Conservation (phyloP, 805 yeast genomes). For the Yarrowia sp. region DNA sequence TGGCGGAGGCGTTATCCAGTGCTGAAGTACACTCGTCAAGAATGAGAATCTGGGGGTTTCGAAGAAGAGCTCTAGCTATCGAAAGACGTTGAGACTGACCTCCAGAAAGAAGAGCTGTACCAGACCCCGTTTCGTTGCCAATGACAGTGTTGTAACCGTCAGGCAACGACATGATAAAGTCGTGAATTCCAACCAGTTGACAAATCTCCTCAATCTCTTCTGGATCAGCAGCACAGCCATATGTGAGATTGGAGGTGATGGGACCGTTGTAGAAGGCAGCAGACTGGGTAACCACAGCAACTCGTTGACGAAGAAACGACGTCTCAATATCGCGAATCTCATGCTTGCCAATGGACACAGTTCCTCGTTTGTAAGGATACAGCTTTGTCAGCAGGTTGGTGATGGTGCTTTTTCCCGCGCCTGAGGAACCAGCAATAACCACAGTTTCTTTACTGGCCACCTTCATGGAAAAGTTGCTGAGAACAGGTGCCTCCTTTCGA, state of each 20-base stretch:
- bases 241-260: slow-evolving; percentile 63
- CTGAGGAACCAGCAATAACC: slow-evolving; percentile 81
- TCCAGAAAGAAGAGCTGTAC: slow-evolving; percentile 59
- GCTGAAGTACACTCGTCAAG: slow-evolving; percentile 92
- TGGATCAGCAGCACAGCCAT: slow-evolving; percentile 44
- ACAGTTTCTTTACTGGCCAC: slow-evolving; percentile 50
- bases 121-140: slow-evolving; percentile 44
- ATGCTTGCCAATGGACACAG: slow-evolving; percentile 45
- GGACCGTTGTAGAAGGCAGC: slow-evolving; percentile 71
- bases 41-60: slow-evolving; percentile 60
- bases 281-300: slow-evolving; percentile 73
- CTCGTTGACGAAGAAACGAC: slow-evolving; percentile 47
- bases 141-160: slow-evolving; percentile 58
- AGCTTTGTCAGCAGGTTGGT: slow-evolving; percentile 55
- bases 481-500: slow-evolving; percentile 32
- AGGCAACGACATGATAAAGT: slow-evolving; percentile 54
- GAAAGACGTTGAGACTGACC: slow-evolving; percentile 89
- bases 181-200: slow-evolving; percentile 46
- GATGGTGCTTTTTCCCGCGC: slow-evolving; percentile 87
- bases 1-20: slow-evolving; percentile 62
- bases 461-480: slow-evolving; percentile 45
- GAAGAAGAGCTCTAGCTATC: slow-evolving; percentile 73
- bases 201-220: background rate
- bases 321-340: slow-evolving; percentile 49
- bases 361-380: slow-evolving; percentile 43